These are phyloP conservation scores for Sclerotiophoma versabilis DNA, from an alignment of 2,329 filamentous ascomycete species.

Conservation along the genomic window DNA sequence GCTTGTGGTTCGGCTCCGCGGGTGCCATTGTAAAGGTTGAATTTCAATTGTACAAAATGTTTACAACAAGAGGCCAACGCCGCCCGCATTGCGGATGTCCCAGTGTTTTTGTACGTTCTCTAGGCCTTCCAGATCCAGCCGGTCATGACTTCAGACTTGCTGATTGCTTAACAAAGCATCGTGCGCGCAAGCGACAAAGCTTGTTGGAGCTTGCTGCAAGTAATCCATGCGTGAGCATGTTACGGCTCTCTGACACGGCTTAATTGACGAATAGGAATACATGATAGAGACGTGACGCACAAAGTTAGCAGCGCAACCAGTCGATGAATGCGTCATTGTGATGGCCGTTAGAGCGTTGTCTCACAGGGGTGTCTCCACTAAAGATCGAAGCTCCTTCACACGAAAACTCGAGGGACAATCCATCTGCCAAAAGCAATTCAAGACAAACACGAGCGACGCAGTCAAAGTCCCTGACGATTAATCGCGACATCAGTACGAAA, in stretches of 20 bases:
- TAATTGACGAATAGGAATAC: conserved; percentile 2
- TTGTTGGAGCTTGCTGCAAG: conserved; percentile 5
- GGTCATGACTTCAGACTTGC: conserved; percentile 19
- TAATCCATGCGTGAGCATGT: conserved; percentile 3
- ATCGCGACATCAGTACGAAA: too few species aligned
- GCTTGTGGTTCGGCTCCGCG: conserved; percentile 39
- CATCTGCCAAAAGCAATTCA: conserved; percentile 1
- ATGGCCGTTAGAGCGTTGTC: conserved; percentile 8
- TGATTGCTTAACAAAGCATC: not conserved
- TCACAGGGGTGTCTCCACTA: conserved; percentile 5
- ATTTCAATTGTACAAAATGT: not conserved
- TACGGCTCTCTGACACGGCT: not conserved
- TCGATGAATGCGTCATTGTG: conserved; percentile 10
- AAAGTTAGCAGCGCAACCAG: not conserved
- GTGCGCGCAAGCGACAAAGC: conserved; percentile 9
- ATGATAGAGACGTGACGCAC: not conserved
- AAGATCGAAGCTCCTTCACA: conserved; percentile 1
- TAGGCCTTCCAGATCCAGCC: conserved; percentile 3
- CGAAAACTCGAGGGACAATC: conserved; percentile 3
- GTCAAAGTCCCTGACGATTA: not conserved
- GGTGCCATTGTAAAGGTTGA: conserved; percentile 36
- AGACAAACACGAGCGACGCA: not conserved
- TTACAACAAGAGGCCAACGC: not conserved
- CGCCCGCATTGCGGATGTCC: not conserved
- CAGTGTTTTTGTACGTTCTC: conserved; percentile 3